phyloP scores from a whole-genome alignment of 495 filamentous ascomycete species.

The Corynascus novoguineensis region DNA sequence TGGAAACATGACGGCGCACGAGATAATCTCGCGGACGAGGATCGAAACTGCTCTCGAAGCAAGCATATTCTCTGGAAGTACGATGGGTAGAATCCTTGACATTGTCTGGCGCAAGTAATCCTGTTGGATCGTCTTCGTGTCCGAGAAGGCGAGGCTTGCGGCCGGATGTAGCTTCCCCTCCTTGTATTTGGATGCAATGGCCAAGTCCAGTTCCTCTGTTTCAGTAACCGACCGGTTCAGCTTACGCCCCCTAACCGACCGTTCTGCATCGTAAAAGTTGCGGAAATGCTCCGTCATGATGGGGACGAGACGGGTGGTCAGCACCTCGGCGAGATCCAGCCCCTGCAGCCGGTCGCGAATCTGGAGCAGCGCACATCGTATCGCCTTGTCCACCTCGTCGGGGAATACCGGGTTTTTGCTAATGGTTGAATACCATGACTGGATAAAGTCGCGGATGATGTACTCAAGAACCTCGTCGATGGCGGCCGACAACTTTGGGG shows the following conservation, averaged over 20 bases:
- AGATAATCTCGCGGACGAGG: slow-evolving; percentile 77
- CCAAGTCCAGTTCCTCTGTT: slow-evolving; percentile 89
- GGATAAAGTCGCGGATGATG: slow-evolving; percentile 78
- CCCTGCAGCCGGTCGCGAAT: slow-evolving; percentile 63
- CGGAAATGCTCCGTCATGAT: slow-evolving; percentile 86
- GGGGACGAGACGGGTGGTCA: slow-evolving; percentile 76
- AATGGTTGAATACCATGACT: slow-evolving; percentile 83
- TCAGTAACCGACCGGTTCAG: slow-evolving; percentile 88
- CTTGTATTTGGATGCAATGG: slow-evolving; percentile 86
- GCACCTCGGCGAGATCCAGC: slow-evolving; percentile 73
- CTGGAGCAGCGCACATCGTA: slow-evolving; percentile 67
- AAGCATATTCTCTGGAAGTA: slow-evolving; percentile 68
- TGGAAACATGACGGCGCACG: slow-evolving; percentile 69
- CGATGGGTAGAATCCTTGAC: slow-evolving; percentile 61
- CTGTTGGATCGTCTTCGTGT: slow-evolving; percentile 77
- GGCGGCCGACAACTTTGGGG: slow-evolving; percentile 70
- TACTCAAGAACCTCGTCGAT: slow-evolving; percentile 75
- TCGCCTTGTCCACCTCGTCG: slow-evolving; percentile 75
- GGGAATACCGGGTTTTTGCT: slow-evolving; percentile 72
- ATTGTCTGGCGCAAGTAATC: slow-evolving; percentile 74
- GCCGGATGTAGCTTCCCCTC: slow-evolving; percentile 88
- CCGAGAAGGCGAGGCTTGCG: slow-evolving; percentile 72
- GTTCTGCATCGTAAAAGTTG: slow-evolving; percentile 87
- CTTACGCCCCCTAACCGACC: slow-evolving; percentile 76
- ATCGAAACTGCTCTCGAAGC: slow-evolving; percentile 74